Evolutionary conservation across 2,329 filamentous ascomycete species (phyloP).

Genomic region (Ceratocystis diversiconidia): DNA sequence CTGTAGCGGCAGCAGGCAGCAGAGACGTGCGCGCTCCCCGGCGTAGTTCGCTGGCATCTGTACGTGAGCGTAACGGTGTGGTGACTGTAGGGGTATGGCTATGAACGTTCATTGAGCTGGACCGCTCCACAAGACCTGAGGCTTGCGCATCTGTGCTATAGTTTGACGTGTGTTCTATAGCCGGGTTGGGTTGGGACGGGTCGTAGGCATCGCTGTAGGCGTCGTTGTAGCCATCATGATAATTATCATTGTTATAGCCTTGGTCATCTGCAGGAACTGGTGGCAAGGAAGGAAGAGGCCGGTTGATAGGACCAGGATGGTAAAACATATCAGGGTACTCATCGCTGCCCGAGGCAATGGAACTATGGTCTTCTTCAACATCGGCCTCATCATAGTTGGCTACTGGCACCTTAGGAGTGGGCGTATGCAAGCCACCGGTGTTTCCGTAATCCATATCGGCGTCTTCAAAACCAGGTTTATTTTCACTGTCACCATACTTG

Average conservation of each 20-base stretch:
- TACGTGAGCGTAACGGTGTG: constrained; percentile 81
- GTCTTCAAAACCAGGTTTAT: constrained; percentile 34
- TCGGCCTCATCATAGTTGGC: constrained; percentile 93
- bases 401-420: constrained; percentile 59
- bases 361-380: constrained; percentile 70
- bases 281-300: constrained; percentile 49
- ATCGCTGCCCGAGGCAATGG: constrained; percentile 45
- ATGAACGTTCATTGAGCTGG: constrained; percentile 70
- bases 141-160: constrained; percentile 27
- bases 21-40: constrained; percentile 37
- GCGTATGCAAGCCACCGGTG: constrained; percentile 76
- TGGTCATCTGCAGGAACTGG: constrained; percentile 24
- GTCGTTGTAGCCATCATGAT: not conserved
- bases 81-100: constrained; percentile 65
- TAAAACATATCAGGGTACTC: constrained; percentile 84
- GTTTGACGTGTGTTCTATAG: not conserved
- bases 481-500: constrained; percentile 20
- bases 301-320: constrained; percentile 62
- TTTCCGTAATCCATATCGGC: constrained; percentile 75
- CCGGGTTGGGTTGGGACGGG: not conserved
- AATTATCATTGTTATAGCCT: not conserved
- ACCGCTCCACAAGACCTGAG: constrained; percentile 37
- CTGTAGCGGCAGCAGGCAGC: constrained; percentile 26
- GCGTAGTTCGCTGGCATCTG: constrained; percentile 68
- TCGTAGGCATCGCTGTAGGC: not conserved